Evolutionary conservation across 306 rosid species (phyloP), one percentile per base, ranked within the genome.

Genomic region (Myrica gale): DNA sequence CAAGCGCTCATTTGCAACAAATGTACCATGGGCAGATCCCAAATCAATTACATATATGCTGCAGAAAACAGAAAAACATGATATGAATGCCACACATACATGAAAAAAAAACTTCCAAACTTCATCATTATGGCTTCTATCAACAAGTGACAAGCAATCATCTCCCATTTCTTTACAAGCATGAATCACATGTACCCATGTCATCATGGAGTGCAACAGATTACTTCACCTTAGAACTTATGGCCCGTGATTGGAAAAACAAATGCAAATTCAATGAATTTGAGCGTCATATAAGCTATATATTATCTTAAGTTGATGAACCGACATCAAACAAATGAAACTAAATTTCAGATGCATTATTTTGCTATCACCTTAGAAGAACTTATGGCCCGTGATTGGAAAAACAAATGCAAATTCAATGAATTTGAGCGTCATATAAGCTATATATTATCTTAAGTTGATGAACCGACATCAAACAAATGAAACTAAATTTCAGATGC

Each of bases 1-100:
- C 79, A 92, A 84, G n/a, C 97, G 88, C 82, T 95, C 99, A 54
- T 95, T 95, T 75, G 99, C 99, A 81, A 92, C 99, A 84, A 92
- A 95, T 79, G 99, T 95, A 63, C 99, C 99, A 80, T 95, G 99
- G 1, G 93, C 97, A 82, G 99, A 95, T 48, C 97, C 99, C 91
- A 95, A 78, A 89, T 95, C 99, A 79, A 92, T 90, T 41, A 95
- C 97, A 80, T 92, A 95, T 63, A 92, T 47, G 81, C 99, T 95
- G 99, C 55, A 79, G 75, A 68, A 80, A 60, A 68, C 71, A 80
- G 53, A 69, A 10, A 55, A 74, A 21, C 4, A 10, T 37, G 55
- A 60, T 20, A 32, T 86, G 52, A 85, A 78, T 54, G 46, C 12
- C 77, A 67, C 56, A 67, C 44, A 26, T 5, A 54, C 32, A 48